Evolutionary conservation across 306 rosid species (phyloP), one percentile per base, ranked within the genome.

Genomic region (Ceratonia siliqua): DNA sequence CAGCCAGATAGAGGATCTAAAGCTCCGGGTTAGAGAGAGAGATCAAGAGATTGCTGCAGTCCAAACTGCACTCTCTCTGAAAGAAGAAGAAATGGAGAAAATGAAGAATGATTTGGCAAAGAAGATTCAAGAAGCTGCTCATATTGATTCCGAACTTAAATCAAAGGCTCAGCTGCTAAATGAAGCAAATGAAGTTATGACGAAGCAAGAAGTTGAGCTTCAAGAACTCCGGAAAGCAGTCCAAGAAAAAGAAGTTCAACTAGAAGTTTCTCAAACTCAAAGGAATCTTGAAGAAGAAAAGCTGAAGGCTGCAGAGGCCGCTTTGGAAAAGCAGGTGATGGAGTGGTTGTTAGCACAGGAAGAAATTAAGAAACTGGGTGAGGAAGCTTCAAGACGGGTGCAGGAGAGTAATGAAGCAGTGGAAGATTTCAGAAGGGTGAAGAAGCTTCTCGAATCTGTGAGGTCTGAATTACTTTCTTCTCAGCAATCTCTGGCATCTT

Each of bases 381-480:
- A 83, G 82, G 87, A 82, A 35, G 85, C 88, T 35, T 81, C 87
- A 10, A 83, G 76, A 74, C 86, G 80, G 13, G 83, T 83, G 0
- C 73, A 55, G 79, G 94, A 88, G 85, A 68, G 81, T 38, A 74
- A 64, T 42, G 89, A 86, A 70, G 83, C 90, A 10, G 28, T 86
- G 67, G 85, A 75, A 53, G 90, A 92, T 79, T 94, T 89, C 71
- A 73, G 72, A 75, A 85, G 89, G 80, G 89, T 87, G 82, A 92
- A 90, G 86, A 83, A 77, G 72, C 89, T 94, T 85, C 93, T 94
- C 24, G 27, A 39, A 55, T 92, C 82, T 28, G 92, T 86, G 65
- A 93, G 92, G 82, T 87, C 84, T 17, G 99, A 89, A 65, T 78
- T 92, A 84, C 92, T 92, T 83, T 90, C 89, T 24, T 92, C 99